Conservation (phyloP, 1,284 basidiomycete species). For the Trichosporon inkin region DNA sequence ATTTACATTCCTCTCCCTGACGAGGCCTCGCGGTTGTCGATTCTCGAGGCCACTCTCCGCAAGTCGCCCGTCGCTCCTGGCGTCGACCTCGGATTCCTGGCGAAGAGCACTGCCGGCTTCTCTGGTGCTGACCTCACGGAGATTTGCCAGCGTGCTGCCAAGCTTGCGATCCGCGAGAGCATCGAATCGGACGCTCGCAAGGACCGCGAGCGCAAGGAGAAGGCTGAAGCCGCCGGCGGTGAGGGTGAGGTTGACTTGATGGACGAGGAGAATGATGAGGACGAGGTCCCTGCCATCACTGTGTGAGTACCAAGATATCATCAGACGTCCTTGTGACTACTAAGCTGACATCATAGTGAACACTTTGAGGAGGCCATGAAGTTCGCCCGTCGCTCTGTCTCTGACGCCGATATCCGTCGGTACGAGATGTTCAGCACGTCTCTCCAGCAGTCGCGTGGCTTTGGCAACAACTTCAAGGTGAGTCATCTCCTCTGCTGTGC, state of each 20-base stretch:
- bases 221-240: slow-evolving; percentile 70
- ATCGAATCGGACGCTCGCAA: slow-evolving; percentile 88
- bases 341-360: slow-evolving; percentile 53
- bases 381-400: slow-evolving; percentile 78
- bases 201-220: slow-evolving; percentile 74
- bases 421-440: slow-evolving; percentile 51
- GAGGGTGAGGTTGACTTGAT: slow-evolving; percentile 64
- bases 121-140: slow-evolving; percentile 99
- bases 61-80: slow-evolving; percentile 84
- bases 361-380: slow-evolving; percentile 81
- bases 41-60: slow-evolving; percentile 85
- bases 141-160: slow-evolving; percentile 96
- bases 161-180: slow-evolving; percentile 78
- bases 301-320: slow-evolving; percentile 51
- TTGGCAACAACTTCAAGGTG: slow-evolving; percentile 48
- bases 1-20: slow-evolving; percentile 94
- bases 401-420: slow-evolving; percentile 82
- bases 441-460: slow-evolving; percentile 46
- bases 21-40: slow-evolving; percentile 83
- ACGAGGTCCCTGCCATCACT: slow-evolving; percentile 95
- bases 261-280: slow-evolving; percentile 60
- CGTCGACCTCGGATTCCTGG: slow-evolving; percentile 81
- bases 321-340: background rate
- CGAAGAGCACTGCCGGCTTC: slow-evolving; percentile 94
- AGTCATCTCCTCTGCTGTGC: background rate